Evolutionary conservation across 352 stramenopile species (phyloP).

Genomic region (Pythium rishiriense): DNA sequence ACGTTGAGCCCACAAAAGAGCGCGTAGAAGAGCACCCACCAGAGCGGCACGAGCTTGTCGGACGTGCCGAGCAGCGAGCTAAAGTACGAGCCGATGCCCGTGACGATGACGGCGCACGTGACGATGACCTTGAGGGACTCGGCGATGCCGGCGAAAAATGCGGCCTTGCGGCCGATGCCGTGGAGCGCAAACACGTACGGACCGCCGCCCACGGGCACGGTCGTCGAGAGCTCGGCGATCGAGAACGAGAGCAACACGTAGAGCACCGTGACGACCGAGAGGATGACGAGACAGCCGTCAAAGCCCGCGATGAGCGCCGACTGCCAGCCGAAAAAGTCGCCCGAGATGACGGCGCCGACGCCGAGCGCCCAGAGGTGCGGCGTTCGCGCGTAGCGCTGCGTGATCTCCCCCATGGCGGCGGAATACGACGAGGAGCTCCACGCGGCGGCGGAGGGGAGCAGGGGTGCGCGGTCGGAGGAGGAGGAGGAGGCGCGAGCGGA

Average conservation of each 20-base stretch:
- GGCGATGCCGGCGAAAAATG: conserved; percentile 65
- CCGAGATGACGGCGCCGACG: conserved; percentile 65
- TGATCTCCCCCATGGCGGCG: conserved; percentile 21
- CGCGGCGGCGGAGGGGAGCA: conserved; percentile 7
- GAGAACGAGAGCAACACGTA: conserved; percentile 73
- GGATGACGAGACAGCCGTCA: conserved; percentile 57
- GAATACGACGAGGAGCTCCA: background rate
- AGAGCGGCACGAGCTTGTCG: conserved; percentile 41
- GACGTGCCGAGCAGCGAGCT: conserved; percentile 48
- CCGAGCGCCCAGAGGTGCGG: conserved; percentile 70
- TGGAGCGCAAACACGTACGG: conserved; percentile 72
- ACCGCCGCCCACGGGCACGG: conserved; percentile 55
- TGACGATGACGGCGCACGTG: conserved; percentile 47
- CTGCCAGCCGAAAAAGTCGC: conserved; percentile 79
- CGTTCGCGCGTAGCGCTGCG: conserved; percentile 57
- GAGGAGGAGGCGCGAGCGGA: background rate
- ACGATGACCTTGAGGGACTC: conserved; percentile 65
- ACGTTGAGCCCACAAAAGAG: conserved; percentile 70
- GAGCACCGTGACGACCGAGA: conserved; percentile 62
- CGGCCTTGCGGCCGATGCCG: conserved; percentile 46
- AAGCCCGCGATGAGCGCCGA: conserved; percentile 62
- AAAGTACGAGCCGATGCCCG: conserved; percentile 62
- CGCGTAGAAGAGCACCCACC: conserved; percentile 56
- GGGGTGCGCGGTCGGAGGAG: background rate
- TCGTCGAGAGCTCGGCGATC: conserved; percentile 68